These are phyloP conservation scores for Physocladia obscura DNA, from an alignment of 192 early-diverging fungal species.

Conservation along the genomic window DNA sequence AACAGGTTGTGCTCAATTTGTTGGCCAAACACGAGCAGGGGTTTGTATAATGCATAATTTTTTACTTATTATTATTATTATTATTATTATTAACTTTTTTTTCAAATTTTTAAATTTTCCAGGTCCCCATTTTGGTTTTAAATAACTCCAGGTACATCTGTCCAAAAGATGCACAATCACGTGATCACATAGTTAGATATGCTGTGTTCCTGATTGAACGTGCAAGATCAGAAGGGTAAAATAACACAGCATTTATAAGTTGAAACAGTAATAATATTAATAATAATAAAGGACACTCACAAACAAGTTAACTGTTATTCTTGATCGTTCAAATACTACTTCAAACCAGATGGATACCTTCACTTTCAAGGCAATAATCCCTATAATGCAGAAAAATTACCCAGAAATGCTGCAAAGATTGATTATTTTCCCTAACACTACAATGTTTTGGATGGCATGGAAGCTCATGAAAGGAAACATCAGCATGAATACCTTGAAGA, in stretches of 20 bases:
- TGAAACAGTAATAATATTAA: conserved; percentile 1
- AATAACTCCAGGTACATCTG: conserved; percentile 20
- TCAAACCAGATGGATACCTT: conserved; percentile 25
- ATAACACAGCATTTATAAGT: neutral
- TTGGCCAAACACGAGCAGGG: conserved; percentile 22
- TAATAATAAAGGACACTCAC: too few relatives aligned
- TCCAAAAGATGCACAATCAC: conserved; percentile 16
- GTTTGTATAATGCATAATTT: neutral
- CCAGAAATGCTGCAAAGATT: conserved; percentile 34
- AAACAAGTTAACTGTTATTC: conserved; percentile 36
- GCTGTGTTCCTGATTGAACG: conserved; percentile 27
- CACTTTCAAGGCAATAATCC: conserved; percentile 30
- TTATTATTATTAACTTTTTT: too few relatives aligned
- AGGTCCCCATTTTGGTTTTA: conserved; percentile 29
- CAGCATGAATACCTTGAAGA: conserved; percentile 30
- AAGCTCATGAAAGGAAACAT: conserved; percentile 32
- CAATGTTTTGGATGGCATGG: conserved; percentile 44
- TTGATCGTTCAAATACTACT: conserved; percentile 32
- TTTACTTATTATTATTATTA: neutral
- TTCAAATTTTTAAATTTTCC: neutral
- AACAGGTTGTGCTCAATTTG: conserved; percentile 28
- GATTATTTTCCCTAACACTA: conserved; percentile 39
- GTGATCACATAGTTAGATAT: conserved; percentile 24
- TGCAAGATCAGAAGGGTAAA: conserved; percentile 29
- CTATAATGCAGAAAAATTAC: conserved; percentile 45